A percentile compares a stretch with the other conserved stretches of the same genome.
These are phyloP conservation scores for Clarireedia homoeocarpa DNA, from an alignment of 2,329 filamentous ascomycete genomes.

Conservation along the genomic window DNA sequence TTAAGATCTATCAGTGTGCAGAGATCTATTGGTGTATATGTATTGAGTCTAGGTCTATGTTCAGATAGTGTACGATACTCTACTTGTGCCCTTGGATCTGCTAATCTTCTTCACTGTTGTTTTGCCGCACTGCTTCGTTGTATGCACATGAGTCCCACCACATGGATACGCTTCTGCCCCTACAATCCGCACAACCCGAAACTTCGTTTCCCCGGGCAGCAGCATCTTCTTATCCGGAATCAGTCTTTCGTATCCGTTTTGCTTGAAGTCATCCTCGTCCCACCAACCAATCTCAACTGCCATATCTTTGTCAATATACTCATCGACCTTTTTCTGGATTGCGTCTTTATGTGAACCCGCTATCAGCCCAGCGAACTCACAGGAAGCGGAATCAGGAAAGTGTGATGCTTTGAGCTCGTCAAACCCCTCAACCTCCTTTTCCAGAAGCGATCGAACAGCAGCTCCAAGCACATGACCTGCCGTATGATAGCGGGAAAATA, in stretches of 20 bases:
- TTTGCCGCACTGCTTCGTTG: constrained; percentile 49
- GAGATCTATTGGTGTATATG: neutral
- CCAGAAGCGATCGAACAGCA: constrained; percentile 50
- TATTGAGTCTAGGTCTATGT: neutral
- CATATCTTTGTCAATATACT: constrained; percentile 46
- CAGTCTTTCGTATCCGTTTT: constrained; percentile 46
- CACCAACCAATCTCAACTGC: constrained; percentile 60
- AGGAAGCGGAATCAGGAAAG: constrained; percentile 57
- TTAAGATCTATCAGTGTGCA: neutral
- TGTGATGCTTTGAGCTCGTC: constrained; percentile 66
- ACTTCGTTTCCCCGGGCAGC: constrained; percentile 39
- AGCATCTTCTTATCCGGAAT: constrained; percentile 40
- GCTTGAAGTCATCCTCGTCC: constrained; percentile 53
- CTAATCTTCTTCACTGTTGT: constrained; percentile 60
- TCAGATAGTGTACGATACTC: constrained; percentile 34
- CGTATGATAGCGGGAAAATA: constrained; percentile 64
- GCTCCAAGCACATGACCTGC: constrained; percentile 65
- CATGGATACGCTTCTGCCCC: constrained; percentile 66
- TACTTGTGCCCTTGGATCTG: constrained; percentile 54
- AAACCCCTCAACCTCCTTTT: constrained; percentile 44
- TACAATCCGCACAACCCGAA: constrained; percentile 61
- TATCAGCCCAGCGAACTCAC: constrained; percentile 61
- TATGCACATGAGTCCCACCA: constrained; percentile 64
- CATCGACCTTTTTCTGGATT: constrained; percentile 55
- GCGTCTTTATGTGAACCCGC: constrained; percentile 52